A percentile compares a stretch with the other conserved stretches of the same genome.
These are phyloP conservation scores for Mortierella sp. DNA, from an alignment of 371 early-diverging fungal genomes.

Conservation along the genomic window DNA sequence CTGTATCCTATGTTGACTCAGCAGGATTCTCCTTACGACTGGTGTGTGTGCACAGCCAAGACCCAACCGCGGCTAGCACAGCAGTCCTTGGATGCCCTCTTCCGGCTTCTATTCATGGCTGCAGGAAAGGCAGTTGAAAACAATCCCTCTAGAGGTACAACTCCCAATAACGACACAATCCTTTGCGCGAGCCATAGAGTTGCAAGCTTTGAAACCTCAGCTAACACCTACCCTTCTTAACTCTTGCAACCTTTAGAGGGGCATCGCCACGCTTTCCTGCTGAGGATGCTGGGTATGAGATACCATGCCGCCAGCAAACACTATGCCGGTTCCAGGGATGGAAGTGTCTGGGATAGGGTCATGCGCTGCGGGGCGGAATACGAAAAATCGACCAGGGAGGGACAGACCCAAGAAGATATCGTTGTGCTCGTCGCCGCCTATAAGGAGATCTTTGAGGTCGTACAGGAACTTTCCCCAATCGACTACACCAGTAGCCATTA, in stretches of 20 bases:
- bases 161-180: neutral
- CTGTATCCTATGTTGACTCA: constrained; percentile 37
- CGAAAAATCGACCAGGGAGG: constrained; percentile 35
- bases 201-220: neutral
- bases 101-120: constrained; percentile 44
- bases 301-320: constrained; percentile 25
- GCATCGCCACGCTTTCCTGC: constrained; percentile 26
- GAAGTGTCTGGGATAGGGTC: constrained; percentile 44
- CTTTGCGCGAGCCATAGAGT: no score
- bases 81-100: constrained; percentile 39
- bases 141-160: constrained; percentile 19
- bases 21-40: constrained; percentile 32
- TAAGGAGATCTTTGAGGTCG: constrained; percentile 18
- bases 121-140: constrained; percentile 39
- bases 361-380: constrained; percentile 38
- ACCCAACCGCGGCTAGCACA: constrained; percentile 14
- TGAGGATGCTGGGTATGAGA: constrained; percentile 39
- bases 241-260: constrained; percentile 17
- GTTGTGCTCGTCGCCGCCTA: constrained; percentile 13
- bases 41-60: constrained; percentile 34
- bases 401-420: constrained; percentile 17
- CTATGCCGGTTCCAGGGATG: constrained; percentile 4
- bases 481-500: constrained; percentile 15
- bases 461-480: neutral
- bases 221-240: neutral